Evolutionary conservation across 2,329 filamentous ascomycete genomes (phyloP).

Genomic region (Pestalotiopsis sp.): DNA sequence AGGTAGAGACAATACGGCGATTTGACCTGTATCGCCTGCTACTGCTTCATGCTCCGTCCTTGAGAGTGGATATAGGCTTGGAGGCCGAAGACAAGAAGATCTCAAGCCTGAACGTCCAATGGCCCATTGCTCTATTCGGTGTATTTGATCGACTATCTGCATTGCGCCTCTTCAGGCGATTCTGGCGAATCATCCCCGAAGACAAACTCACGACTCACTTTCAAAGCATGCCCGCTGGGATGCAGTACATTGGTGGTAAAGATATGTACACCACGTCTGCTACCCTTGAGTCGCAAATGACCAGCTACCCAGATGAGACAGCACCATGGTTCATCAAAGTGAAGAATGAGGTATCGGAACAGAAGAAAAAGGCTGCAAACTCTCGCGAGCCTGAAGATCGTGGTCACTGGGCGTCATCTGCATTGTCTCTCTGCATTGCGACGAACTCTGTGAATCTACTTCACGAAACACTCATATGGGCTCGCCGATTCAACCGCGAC

Average conservation of each 20-base stretch:
- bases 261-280: conserved; percentile 1
- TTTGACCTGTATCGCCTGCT: conserved; percentile 1
- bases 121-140: conserved; percentile 1
- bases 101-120: neutral
- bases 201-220: neutral
- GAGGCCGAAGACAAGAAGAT: conserved; percentile 1
- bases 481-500: conserved; percentile 18
- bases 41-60: neutral
- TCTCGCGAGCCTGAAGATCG: conserved; percentile 6
- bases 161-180: neutral
- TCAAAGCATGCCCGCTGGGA: neutral
- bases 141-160: neutral
- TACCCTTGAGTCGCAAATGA: neutral
- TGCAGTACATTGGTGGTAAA: too few relatives aligned
- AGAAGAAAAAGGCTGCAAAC: conserved; percentile 2
- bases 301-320: neutral
- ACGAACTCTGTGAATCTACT: conserved; percentile 18
- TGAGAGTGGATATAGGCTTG: neutral
- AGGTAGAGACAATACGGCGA: neutral
- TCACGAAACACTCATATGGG: conserved; percentile 18
- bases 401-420: conserved; percentile 13
- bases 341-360: neutral
- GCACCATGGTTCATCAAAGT: neutral
- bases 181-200: neutral
- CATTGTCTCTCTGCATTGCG: conserved; percentile 16